Base-by-base conservation (phyloP, 306 rosid genomes). In the Cucurbita argyrosperma region DNA sequence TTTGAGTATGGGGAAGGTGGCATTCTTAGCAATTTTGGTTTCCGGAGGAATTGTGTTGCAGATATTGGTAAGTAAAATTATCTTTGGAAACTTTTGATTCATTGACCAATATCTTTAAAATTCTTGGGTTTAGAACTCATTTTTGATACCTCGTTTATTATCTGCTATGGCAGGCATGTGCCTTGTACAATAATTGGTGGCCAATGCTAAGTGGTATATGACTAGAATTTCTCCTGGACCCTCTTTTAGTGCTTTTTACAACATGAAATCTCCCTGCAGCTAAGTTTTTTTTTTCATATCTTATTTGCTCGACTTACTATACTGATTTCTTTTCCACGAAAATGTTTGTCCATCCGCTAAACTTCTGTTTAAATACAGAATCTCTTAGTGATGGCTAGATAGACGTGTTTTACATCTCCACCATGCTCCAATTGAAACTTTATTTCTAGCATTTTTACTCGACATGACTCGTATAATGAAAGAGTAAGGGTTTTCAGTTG, bases 131-230 rank as follows among this genome's bases (percentile, higher is more conserved):
- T 63, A 19, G 26, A 63, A 39, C 26, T 39, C 50, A 63, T 38
- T 72, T n/a, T 40, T 42, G 37, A 19, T 16, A 9, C 43, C 78
- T 73, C 78, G 79, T 69, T 66, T 55, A 39, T 81, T 19, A 21
- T 18, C n/a, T 78, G 43, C 80, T 58, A 19, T 76, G 63, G 57
- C 96, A 93, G 98, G 98, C 98, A 67, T 93, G 98, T 77, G 97
- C 96, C 63, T 78, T 93, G 87, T 90, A 87, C 84, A 71, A 81
- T 81, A 93, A 93, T 75, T 93, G 98, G 98, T 93, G 98, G 98
- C 97, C 98, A n/a, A 89, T 93, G 98, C 87, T 93, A 61, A 85
- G 86, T 74, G 91, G 98, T 93, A 77, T 12, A 45, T 43, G 6
- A 72, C 85, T 21, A 47, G 47, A 49, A 30, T 77, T 67, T 47